These are phyloP conservation scores for Arabis hirsuta DNA, from an alignment of 345 rosid genomes.

Conservation along the genomic window DNA sequence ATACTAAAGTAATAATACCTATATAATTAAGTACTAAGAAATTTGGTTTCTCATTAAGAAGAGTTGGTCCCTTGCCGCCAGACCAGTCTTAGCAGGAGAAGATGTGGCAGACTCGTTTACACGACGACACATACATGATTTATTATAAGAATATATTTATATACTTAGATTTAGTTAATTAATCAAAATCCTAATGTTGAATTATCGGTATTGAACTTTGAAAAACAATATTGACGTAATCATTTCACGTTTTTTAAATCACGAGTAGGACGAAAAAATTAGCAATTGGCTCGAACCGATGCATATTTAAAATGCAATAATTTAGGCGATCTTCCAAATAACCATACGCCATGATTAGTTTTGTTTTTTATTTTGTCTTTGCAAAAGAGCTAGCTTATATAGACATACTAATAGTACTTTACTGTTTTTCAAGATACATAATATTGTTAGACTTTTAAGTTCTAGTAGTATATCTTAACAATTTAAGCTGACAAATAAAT, in stretches of 20 bases:
- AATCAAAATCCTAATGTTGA: conserved; percentile 12
- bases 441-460: background rate
- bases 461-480: background rate
- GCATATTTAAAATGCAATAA: conserved; percentile 19
- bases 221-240: conserved; percentile 8
- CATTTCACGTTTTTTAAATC: conserved; percentile 7
- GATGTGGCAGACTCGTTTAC: conserved; percentile 41
- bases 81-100: conserved; percentile 24
- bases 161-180: background rate
- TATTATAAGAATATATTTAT: background rate
- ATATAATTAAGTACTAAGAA: conserved; percentile 5
- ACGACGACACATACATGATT: conserved; percentile 19
- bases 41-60: conserved; percentile 16
- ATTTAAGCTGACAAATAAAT: background rate
- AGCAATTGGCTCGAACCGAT: conserved; percentile 20
- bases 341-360: conserved; percentile 23
- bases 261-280: conserved; percentile 16
- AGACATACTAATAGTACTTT: background rate
- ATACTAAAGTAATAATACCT: background rate
- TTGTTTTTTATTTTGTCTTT: background rate
- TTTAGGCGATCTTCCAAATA: conserved; percentile 27
- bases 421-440: background rate
- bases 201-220: conserved; percentile 5
- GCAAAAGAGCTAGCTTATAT: background rate
- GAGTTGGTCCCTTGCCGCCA: conserved; percentile 38